Percentiles rank a stretch among this genome's conserved stretches.
Evolutionary conservation across 2,329 filamentous ascomycete genomes (phyloP).

Genomic region (Simplicillium aogashimaense): DNA sequence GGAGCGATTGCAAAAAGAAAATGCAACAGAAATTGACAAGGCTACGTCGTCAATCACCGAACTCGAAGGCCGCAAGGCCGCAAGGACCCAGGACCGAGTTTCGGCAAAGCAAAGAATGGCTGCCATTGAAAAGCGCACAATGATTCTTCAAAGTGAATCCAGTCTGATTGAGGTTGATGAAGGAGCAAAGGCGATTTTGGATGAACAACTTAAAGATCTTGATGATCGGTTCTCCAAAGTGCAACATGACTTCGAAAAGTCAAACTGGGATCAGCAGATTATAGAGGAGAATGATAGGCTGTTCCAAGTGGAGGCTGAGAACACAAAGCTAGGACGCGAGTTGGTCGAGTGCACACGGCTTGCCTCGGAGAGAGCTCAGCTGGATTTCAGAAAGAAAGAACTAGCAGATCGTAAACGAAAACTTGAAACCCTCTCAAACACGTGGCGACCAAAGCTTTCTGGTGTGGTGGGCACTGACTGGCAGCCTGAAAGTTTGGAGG

Average conservation of each 20-base stretch:
- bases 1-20: conserved; percentile 64
- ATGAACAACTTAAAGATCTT: conserved; percentile 62
- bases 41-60: conserved; percentile 64
- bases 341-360: conserved; percentile 73
- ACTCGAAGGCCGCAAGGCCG: conserved; percentile 65
- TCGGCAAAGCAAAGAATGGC: conserved; percentile 63
- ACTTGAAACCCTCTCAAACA: conserved; percentile 65
- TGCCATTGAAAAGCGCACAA: conserved; percentile 61
- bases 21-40: conserved; percentile 61
- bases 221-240: conserved; percentile 51
- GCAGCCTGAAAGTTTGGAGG: conserved; percentile 60
- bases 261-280: conserved; percentile 63
- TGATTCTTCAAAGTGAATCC: conserved; percentile 55
- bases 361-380: conserved; percentile 71
- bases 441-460: conserved; percentile 63
- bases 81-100: conserved; percentile 63
- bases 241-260: conserved; percentile 51
- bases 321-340: conserved; percentile 65
- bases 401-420: conserved; percentile 62
- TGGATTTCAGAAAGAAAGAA: conserved; percentile 78
- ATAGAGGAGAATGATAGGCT: conserved; percentile 56
- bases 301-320: conserved; percentile 60
- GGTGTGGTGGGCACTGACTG: conserved; percentile 55
- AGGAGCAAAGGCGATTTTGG: conserved; percentile 67
- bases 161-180: conserved; percentile 76